These are phyloP conservation scores for Venturia nashicola DNA, from an alignment of 2,329 filamentous ascomycete species.

Conservation along the genomic window DNA sequence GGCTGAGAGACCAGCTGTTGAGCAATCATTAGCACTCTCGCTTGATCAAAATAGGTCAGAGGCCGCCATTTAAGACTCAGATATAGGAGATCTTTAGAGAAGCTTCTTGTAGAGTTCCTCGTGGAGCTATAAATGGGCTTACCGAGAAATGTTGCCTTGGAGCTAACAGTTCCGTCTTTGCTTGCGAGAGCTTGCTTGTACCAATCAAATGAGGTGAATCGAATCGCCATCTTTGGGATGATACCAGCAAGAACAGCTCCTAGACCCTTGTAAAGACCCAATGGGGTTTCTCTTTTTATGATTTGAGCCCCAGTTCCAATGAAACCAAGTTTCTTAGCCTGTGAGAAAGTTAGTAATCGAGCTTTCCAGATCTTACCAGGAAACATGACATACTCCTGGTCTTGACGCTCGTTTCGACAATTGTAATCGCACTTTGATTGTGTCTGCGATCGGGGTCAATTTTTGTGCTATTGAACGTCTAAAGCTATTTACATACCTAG, in stretches of 20 bases:
- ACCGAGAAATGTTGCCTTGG: slow-evolving; percentile 61
- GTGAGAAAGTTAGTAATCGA: not conserved
- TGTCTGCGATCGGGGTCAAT: slow-evolving; percentile 44
- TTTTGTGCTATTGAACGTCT: not conserved
- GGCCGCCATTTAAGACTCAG: not conserved
- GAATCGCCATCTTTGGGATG: slow-evolving; percentile 97
- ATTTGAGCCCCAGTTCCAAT: slow-evolving; percentile 76
- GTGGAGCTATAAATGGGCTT: slow-evolving; percentile 17
- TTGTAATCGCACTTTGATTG: slow-evolving; percentile 99
- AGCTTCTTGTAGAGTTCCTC: not conserved
- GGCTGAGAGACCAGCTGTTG: slow-evolving; percentile 68
- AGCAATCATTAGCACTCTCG: not conserved
- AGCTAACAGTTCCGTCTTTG: slow-evolving; percentile 52
- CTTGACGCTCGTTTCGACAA: slow-evolving; percentile 74
- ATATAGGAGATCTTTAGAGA: not conserved
- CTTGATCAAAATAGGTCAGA: not conserved
- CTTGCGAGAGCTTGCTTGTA: slow-evolving; percentile 80
- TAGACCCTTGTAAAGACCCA: slow-evolving; percentile 96
- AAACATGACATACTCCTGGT: slow-evolving; percentile 52
- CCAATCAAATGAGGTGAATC: slow-evolving; percentile 91
- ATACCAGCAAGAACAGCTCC: slow-evolving; percentile 93
- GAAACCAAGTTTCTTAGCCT: slow-evolving; percentile 74
- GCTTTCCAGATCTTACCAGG: not conserved
- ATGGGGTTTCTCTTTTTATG: slow-evolving; percentile 74
- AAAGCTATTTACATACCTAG: slow-evolving; percentile 47